Percentiles rank a stretch among this genome's conserved stretches.
These are phyloP conservation scores for Rostrohypoxylon terebratum DNA, from an alignment of 495 filamentous ascomycete genomes.

Conservation along the genomic window DNA sequence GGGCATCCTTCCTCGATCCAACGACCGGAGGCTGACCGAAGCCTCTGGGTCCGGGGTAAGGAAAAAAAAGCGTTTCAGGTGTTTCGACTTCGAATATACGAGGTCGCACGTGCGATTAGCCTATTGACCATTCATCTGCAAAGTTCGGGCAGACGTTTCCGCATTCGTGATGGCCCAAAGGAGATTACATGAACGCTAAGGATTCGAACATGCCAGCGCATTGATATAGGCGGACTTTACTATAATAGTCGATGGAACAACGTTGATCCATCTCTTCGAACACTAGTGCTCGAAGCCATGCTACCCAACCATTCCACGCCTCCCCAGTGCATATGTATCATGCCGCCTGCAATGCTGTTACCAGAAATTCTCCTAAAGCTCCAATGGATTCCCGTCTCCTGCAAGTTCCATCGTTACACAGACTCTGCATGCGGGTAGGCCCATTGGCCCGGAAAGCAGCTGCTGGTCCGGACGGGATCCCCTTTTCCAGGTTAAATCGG, in stretches of 20 bases:
- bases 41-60: constrained; percentile 7
- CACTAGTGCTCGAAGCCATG: constrained; percentile 6
- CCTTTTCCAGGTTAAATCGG: constrained; percentile 5
- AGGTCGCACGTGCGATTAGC: constrained; percentile 22
- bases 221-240: constrained; percentile 17
- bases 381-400: constrained; percentile 14
- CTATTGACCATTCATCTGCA: constrained; percentile 2
- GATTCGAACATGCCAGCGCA: constrained; percentile 19
- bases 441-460: constrained; percentile 12
- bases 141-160: constrained; percentile 28
- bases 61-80: constrained; percentile 17
- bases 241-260: constrained; percentile 20
- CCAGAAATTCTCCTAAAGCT: constrained; percentile 10
- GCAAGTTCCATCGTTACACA: constrained; percentile 25
- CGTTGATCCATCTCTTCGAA: constrained; percentile 22
- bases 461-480: constrained; percentile 9
- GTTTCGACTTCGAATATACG: constrained; percentile 1
- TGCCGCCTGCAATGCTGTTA: constrained; percentile 10
- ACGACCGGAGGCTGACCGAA: not conserved
- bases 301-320: constrained; percentile 5
- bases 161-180: constrained; percentile 10
- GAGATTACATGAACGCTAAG: constrained; percentile 18
- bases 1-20: not conserved
- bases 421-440: constrained; percentile 15
- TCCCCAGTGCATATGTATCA: constrained; percentile 14